Percentiles rank a stretch among this genome's conserved stretches.
Evolutionary conservation across 352 stramenopile genomes (phyloP).

Genomic region (Globisporangium megalacanthum): DNA sequence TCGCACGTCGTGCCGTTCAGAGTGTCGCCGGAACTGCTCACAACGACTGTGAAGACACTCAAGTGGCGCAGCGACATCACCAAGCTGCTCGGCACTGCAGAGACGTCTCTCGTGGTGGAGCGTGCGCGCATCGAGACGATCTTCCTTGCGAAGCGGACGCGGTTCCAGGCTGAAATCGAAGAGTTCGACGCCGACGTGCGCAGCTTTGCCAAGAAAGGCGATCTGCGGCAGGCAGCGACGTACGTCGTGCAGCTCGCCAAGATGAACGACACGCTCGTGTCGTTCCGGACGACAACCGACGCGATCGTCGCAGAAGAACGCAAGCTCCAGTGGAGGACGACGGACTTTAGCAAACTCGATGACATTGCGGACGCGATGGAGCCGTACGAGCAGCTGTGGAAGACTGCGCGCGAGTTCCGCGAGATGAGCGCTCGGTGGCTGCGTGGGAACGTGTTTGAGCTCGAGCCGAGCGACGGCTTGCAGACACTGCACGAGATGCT

Average conservation of each 20-base stretch:
- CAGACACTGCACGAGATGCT: slow-evolving; percentile 54
- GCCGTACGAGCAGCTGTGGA: slow-evolving; percentile 75
- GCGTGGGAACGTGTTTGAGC: slow-evolving; percentile 59
- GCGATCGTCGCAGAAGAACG: slow-evolving; percentile 52
- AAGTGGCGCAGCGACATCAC: slow-evolving; percentile 60
- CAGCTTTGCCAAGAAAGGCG: slow-evolving; percentile 69
- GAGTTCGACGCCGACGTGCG: slow-evolving; percentile 68
- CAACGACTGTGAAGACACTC: slow-evolving; percentile 59
- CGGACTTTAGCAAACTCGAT: slow-evolving; percentile 67
- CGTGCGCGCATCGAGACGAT: slow-evolving; percentile 61
- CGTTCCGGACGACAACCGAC: slow-evolving; percentile 52
- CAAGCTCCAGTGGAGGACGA: slow-evolving; percentile 65
- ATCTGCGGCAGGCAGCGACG: slow-evolving; percentile 64
- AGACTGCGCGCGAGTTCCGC: slow-evolving; percentile 61
- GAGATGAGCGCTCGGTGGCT: slow-evolving; percentile 66
- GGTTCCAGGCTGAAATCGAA: slow-evolving; percentile 68
- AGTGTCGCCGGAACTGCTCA: slow-evolving; percentile 34
- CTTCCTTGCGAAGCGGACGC: slow-evolving; percentile 63
- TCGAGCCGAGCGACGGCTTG: slow-evolving; percentile 47
- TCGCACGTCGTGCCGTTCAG: slow-evolving; percentile 2
- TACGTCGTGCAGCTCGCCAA: slow-evolving; percentile 74
- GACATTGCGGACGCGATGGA: slow-evolving; percentile 70
- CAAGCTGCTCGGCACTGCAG: slow-evolving; percentile 44
- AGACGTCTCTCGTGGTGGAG: slow-evolving; percentile 48
- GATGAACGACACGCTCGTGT: slow-evolving; percentile 57